Conservation (phyloP, 2,329 filamentous ascomycete species). For the Stemphylium lycopersici region DNA sequence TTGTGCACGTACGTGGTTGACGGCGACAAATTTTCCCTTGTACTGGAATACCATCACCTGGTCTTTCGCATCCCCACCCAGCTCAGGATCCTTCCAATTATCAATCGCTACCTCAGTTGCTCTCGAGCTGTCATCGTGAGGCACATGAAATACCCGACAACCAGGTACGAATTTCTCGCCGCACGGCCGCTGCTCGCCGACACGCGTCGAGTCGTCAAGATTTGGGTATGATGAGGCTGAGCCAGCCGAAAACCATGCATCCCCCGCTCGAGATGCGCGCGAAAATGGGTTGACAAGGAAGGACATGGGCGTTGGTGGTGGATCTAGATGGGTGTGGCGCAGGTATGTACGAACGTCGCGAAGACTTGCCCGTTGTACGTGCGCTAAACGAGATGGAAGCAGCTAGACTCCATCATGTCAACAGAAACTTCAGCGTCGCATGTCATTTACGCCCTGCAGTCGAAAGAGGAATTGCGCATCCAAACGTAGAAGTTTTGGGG, state of each 20-base stretch:
- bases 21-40: constrained; percentile 67
- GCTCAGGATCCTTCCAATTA: constrained; percentile 33
- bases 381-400: background rate
- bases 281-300: constrained; percentile 30
- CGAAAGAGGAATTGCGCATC: background rate
- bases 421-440: background rate
- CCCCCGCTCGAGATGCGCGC: constrained; percentile 25
- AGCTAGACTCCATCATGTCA: constrained; percentile 5
- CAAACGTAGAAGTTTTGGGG: background rate
- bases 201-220: constrained; percentile 15
- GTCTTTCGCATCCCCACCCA: constrained; percentile 49
- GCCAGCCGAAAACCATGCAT: constrained; percentile 35
- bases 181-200: constrained; percentile 27
- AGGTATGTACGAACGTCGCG: background rate
- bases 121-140: constrained; percentile 26
- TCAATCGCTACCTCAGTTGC: constrained; percentile 28
- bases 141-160: constrained; percentile 35
- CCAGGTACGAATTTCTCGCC: constrained; percentile 19
- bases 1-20: constrained; percentile 64
- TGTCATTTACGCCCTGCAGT: constrained; percentile 9
- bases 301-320: constrained; percentile 16
- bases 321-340: background rate
- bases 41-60: constrained; percentile 72
- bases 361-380: background rate
- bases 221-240: constrained; percentile 27